Conservation (phyloP, 352 stramenopile genomes). For the Phytophthora pinifolia region DNA sequence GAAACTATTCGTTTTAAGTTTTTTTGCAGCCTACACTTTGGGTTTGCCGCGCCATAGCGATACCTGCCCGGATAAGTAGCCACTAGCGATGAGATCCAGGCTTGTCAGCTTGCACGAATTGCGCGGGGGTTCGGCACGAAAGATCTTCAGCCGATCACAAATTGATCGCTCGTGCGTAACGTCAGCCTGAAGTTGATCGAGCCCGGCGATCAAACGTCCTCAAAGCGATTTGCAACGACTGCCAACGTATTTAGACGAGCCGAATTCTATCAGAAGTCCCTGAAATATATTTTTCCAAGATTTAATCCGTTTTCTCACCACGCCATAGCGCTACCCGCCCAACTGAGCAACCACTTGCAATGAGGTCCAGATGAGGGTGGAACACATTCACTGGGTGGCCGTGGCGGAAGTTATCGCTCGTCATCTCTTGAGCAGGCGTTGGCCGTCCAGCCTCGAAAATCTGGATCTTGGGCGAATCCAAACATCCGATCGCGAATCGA, state of each 20-base stretch:
- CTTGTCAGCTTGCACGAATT: too few relatives aligned
- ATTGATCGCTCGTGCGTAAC: slow-evolving; percentile 34
- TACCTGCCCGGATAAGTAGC: slow-evolving; percentile 60
- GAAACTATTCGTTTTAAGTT: too few relatives aligned
- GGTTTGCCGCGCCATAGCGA: slow-evolving; percentile 38
- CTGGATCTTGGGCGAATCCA: slow-evolving; percentile 59
- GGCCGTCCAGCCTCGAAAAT: slow-evolving; percentile 56
- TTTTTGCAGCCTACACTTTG: neutral
- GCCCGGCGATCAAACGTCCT: slow-evolving; percentile 47
- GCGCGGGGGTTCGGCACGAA: slow-evolving; percentile 47
- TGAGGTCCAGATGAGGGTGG: slow-evolving; percentile 62
- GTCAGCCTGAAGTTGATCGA: slow-evolving; percentile 6
- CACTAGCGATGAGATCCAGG: slow-evolving; percentile 55
- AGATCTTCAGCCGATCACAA: slow-evolving; percentile 72
- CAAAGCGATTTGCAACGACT: slow-evolving; percentile 8
- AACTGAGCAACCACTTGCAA: slow-evolving; percentile 64
- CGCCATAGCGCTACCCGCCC: slow-evolving; percentile 51
- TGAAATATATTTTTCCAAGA: too few relatives aligned
- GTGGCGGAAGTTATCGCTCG: slow-evolving; percentile 45
- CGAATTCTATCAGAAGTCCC: too few relatives aligned
- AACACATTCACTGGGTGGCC: slow-evolving; percentile 76
- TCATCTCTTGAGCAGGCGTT: slow-evolving; percentile 55
- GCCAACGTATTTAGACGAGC: too few relatives aligned
- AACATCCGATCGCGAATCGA: slow-evolving; percentile 66
- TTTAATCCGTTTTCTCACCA: neutral